phyloP scores from a whole-genome alignment of 441 rosid genomes.

The Breynia disticha region DNA sequence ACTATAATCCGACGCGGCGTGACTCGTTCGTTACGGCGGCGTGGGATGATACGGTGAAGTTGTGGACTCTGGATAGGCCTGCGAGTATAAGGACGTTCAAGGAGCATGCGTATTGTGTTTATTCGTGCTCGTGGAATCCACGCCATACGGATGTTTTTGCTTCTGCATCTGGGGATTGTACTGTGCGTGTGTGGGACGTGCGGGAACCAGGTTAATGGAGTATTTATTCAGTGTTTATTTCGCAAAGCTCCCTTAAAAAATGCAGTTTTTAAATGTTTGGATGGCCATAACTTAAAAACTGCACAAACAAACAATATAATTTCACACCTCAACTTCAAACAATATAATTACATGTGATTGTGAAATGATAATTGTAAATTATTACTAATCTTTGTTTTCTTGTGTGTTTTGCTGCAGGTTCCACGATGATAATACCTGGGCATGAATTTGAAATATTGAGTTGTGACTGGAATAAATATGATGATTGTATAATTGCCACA shows the following conservation, averaged over 20 bases:
- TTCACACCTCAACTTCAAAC: too few relatives aligned
- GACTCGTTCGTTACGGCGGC: conserved; percentile 75
- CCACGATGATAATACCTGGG: conserved; percentile 81
- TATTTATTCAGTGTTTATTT: too few relatives aligned
- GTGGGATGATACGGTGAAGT: conserved; percentile 89
- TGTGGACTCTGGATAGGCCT: conserved; percentile 87
- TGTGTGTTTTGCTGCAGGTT: too few relatives aligned
- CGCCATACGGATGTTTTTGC: conserved; percentile 81
- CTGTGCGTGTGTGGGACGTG: conserved; percentile 77
- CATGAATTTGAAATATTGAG: conserved; percentile 70
- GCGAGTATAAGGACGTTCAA: conserved; percentile 73
- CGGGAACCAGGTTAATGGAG: conserved; percentile 79
- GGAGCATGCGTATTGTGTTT: conserved; percentile 83
- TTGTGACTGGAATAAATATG: conserved; percentile 91
- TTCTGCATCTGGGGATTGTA: conserved; percentile 85
- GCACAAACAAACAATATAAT: too few relatives aligned
- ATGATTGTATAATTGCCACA: conserved; percentile 68
- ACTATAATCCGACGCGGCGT: conserved; percentile 85
- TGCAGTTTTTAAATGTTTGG: too few relatives aligned
- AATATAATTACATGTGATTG: too few relatives aligned
- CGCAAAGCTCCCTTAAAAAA: too few relatives aligned
- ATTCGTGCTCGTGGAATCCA: conserved; percentile 76
- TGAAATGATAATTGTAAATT: too few relatives aligned
- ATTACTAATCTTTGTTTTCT: too few relatives aligned
- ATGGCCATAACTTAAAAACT: too few relatives aligned